Evolutionary conservation across 768 basidiomycete genomes (phyloP), one percentile per base, ranked within the genome.

Genomic region (Tricholoma flavovirens): DNA sequence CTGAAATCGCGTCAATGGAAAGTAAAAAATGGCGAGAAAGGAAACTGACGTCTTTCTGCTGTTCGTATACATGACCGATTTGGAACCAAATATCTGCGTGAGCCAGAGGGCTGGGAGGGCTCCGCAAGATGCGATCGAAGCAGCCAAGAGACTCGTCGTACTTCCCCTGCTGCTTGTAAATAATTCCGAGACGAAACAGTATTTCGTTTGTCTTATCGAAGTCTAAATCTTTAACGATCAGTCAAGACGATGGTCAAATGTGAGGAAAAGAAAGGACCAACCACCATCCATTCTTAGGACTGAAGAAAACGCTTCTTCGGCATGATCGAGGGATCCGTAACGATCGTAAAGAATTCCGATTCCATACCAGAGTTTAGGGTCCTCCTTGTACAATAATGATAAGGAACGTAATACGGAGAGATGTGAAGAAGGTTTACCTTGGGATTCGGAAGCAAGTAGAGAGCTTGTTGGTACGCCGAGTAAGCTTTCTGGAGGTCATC

Each of bases 21-120:
- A 56, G 30, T 56, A 35, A 32, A 61, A 35, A 36, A 36, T 33
- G 35, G n/a, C n/a, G 48, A 49, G 12, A 14, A 14, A n/a, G 11
- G 19, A 46, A n/a, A 72, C 75, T 72, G 68, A 95, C 95, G 69
- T 98, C 94, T 73, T 93, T 89, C 71, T 96, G 92, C 67, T 97
- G 95, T 71, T 98, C 97, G 64, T 91, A 93, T 17, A 98, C 96
- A 66, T 98, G 97, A 2, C 97, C 97, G 58, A 99, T 97, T 74
- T 99, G 97, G 83, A 98, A 98, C 94, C 95, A 98, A 60, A 99
- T 98, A 63, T 99, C 97, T 55, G 93, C 90, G 63, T 95, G 90
- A 14, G 95, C 96, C 30, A 99, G 85, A 1, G 97, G 97, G 60
- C 86, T 88, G 32, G 96, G 97, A 3, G 97, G 97, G 66, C 91